Conservation (phyloP, 495 filamentous ascomycete species). For the Aspergillus egyptiacus region DNA sequence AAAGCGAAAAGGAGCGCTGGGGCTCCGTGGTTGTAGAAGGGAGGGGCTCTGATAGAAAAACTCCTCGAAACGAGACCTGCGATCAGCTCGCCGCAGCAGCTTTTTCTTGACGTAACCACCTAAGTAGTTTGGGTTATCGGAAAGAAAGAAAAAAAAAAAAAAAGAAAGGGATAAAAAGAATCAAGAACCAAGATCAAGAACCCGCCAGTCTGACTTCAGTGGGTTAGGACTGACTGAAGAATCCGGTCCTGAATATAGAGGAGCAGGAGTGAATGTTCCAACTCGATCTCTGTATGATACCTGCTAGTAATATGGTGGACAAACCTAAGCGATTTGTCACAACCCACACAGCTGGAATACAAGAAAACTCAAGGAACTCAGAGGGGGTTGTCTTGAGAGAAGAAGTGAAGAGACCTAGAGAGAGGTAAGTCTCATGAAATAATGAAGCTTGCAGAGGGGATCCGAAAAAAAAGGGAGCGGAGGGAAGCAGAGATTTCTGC, state of each 20-base stretch:
- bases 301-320: not conserved
- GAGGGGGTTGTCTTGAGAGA: constrained; percentile 2
- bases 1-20: constrained; percentile 29
- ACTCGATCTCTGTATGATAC: no score
- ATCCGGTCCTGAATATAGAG: not conserved
- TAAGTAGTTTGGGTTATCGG: no score
- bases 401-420: not conserved
- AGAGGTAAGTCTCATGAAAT: constrained; percentile 8
- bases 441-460: constrained; percentile 1
- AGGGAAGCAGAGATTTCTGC: constrained; percentile 25
- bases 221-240: not conserved
- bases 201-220: not conserved
- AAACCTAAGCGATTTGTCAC: constrained; percentile 4
- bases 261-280: no score
- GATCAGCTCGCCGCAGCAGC: constrained; percentile 8
- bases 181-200: not conserved
- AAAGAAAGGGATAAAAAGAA: no score
- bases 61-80: constrained; percentile 9
- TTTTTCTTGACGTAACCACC: constrained; percentile 8
- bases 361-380: constrained; percentile 14
- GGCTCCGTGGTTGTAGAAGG: constrained; percentile 32
- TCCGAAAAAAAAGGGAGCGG: constrained; percentile 12
- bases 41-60: constrained; percentile 16
- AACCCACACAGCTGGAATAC: not conserved
- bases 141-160: no score